Conservation (phyloP, 2,329 filamentous ascomycete genomes). For the Alternaria hordeiaustralica region DNA sequence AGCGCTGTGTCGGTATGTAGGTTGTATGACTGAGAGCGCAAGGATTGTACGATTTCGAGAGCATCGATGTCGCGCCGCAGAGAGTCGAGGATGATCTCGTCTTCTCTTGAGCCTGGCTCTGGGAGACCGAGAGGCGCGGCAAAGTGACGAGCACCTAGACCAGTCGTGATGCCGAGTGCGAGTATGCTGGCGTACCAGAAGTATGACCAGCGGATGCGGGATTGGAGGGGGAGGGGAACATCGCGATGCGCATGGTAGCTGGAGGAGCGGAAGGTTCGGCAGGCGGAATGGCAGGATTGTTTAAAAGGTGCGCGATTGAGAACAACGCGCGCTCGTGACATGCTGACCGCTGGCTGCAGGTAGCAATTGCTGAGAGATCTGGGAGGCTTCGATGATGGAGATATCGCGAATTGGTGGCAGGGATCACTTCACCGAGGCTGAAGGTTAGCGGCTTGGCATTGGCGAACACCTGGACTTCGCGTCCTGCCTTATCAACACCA, state of each 20-base stretch:
- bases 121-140: slow-evolving; percentile 34
- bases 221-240: slow-evolving; percentile 24
- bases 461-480: background rate
- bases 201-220: slow-evolving; percentile 38
- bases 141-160: slow-evolving; percentile 34
- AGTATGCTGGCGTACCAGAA: slow-evolving; percentile 42
- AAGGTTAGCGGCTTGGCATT: slow-evolving; percentile 30
- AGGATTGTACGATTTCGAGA: slow-evolving; percentile 41
- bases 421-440: slow-evolving; percentile 31
- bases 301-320: slow-evolving; percentile 14
- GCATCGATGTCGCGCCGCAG: slow-evolving; percentile 36
- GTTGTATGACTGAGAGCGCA: slow-evolving; percentile 38
- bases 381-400: background rate
- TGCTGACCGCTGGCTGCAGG: slow-evolving; percentile 13
- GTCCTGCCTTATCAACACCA: background rate
- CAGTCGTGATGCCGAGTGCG: slow-evolving; percentile 30
- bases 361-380: slow-evolving; percentile 5
- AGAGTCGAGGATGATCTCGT: slow-evolving; percentile 35
- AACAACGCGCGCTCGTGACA: slow-evolving; percentile 29
- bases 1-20: slow-evolving; percentile 33
- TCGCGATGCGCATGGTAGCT: slow-evolving; percentile 12
- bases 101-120: slow-evolving; percentile 36
- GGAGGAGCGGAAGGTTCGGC: background rate
- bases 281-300: background rate
- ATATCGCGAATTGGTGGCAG: background rate